A percentile compares a stretch with the other conserved stretches of the same genome.
Evolutionary conservation across 306 rosid species (phyloP).

Genomic region (Inga oerstediana): DNA sequence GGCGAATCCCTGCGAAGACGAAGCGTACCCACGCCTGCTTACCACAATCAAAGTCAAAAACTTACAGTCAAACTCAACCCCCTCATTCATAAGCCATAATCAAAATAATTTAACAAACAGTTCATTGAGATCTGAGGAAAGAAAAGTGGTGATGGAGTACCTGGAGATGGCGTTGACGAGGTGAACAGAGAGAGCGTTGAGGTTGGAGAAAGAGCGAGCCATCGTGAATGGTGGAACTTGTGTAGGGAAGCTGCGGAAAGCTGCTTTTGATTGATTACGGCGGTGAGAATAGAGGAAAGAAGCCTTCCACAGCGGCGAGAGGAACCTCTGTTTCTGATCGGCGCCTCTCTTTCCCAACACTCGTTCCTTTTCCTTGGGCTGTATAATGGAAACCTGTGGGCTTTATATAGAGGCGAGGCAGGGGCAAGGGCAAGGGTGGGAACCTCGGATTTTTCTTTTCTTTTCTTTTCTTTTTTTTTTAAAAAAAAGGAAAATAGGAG

Average conservation of each 20-base stretch:
- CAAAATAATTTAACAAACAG: not conserved
- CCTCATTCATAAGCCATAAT: not conserved
- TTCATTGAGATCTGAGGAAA: not conserved
- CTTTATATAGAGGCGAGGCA: not conserved
- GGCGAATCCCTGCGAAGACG: constrained; percentile 42
- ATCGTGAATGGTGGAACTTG: constrained; percentile 29
- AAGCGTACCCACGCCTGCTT: constrained; percentile 74
- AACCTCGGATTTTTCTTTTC: not conserved
- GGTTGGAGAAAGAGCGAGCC: constrained; percentile 84
- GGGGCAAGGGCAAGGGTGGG: not conserved
- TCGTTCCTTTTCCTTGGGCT: not conserved
- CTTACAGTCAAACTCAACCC: not conserved
- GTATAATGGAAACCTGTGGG: not conserved
- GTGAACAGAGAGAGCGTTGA: constrained; percentile 58
- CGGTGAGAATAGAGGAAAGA: not conserved
- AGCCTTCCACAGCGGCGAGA: constrained; percentile 40
- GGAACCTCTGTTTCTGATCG: not conserved
- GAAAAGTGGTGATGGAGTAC: constrained; percentile 24
- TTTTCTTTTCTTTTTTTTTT: not conserved
- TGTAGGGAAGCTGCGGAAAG: constrained; percentile 42
- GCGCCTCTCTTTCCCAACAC: not conserved
- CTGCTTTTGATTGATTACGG: not conserved
- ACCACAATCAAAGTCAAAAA: not conserved
- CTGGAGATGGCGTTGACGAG: constrained; percentile 49
- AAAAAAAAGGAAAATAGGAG: not conserved